These are phyloP conservation scores for Smallanthus sonchifolius DNA, from an alignment of 129 eudicot genomes.

Conservation along the genomic window DNA sequence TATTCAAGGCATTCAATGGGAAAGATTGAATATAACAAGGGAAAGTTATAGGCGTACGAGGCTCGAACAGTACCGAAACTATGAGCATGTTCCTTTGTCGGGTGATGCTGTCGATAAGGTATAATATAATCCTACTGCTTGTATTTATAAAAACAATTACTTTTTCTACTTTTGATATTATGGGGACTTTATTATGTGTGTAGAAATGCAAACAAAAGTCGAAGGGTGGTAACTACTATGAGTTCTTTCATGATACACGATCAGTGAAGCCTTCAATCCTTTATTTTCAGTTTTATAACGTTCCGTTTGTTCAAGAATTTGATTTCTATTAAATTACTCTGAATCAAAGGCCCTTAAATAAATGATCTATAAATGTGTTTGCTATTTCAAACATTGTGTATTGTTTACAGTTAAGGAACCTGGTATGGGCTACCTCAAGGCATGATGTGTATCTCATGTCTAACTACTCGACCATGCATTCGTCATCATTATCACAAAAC, in stretches of 20 bases:
- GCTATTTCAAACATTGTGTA: neutral
- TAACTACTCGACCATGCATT: conserved; percentile 58
- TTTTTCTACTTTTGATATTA: conserved; percentile 1
- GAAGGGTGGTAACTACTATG: conserved; percentile 73
- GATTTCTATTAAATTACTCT: neutral
- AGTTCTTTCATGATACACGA: conserved; percentile 74
- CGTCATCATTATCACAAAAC: conserved; percentile 67
- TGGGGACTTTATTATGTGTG: neutral
- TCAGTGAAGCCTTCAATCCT: conserved; percentile 84
- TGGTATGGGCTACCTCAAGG: conserved; percentile 93
- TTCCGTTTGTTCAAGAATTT: neutral
- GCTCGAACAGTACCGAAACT: conserved; percentile 27
- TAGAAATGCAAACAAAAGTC: conserved; percentile 69
- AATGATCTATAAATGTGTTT: neutral
- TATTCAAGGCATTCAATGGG: conserved; percentile 89
- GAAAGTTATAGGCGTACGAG: conserved; percentile 25
- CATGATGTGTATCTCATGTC: conserved; percentile 89
- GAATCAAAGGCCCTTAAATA: neutral
- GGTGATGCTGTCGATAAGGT: conserved; percentile 39
- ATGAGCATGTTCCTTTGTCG: conserved; percentile 23
- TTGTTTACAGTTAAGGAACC: conserved; percentile 66
- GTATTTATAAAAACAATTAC: neutral
- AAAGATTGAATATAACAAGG: conserved; percentile 60
- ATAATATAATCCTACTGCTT: neutral
- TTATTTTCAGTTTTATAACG: conserved; percentile 70